Evolutionary conservation across 345 rosid genomes (phyloP).

Genomic region (Syzygium oleosum): DNA sequence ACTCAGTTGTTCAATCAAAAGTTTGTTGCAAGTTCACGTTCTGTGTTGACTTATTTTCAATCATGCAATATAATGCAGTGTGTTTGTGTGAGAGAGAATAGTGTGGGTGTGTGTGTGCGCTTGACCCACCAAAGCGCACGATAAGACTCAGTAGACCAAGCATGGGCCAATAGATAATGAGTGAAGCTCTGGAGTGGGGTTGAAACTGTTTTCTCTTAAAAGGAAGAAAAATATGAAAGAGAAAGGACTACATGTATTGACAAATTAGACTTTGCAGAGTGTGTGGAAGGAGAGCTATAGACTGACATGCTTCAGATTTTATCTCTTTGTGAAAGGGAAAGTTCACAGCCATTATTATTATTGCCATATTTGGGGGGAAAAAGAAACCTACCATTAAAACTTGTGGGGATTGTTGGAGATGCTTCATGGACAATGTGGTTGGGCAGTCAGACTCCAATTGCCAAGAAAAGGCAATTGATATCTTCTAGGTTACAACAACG

Average conservation of each 20-base stretch:
- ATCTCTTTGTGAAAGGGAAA: not conserved
- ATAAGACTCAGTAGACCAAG: not conserved
- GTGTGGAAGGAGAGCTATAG: not conserved
- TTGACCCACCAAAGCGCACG: not conserved
- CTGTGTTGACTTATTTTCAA: not conserved
- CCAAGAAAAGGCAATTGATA: not conserved
- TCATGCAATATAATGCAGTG: not conserved
- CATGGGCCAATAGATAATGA: not conserved
- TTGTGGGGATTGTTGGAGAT: not conserved
- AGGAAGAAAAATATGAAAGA: not conserved
- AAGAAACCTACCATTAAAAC: not conserved
- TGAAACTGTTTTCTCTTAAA: not conserved
- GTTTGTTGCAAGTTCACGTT: not conserved
- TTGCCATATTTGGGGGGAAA: not conserved
- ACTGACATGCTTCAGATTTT: not conserved
- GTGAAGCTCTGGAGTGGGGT: not conserved
- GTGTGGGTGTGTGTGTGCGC: not conserved
- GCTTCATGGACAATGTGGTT: not conserved
- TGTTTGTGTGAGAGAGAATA: not conserved
- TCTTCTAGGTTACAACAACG: not conserved
- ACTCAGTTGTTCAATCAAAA: not conserved
- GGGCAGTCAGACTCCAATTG: not conserved
- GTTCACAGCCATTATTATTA: not conserved
- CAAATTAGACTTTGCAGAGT: not conserved
- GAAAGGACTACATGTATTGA: not conserved